Evolutionary conservation across 2,329 filamentous ascomycete genomes (phyloP), one percentile per base, ranked within the genome.

Genomic region (Penicillium occitanis): DNA sequence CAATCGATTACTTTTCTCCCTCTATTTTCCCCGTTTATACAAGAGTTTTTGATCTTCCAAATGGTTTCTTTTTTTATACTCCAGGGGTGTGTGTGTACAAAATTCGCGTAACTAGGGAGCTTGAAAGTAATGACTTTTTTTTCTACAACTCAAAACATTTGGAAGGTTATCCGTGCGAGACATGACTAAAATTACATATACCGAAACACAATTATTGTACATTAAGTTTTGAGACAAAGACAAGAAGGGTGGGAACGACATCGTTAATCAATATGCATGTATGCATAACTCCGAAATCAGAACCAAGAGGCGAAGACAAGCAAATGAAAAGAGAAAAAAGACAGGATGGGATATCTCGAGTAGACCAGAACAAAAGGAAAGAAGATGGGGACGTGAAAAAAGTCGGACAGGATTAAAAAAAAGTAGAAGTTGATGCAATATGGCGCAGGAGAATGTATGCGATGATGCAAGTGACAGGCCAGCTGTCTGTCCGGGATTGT

Each of bases 401-500:
- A 22, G 13, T 17, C 13, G 48, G 17, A 1, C 19, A 3, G 7
- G 22, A 46, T 48, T 40, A 57, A 40, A 33, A 40, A 42, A 33
- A 25, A 5, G 22, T 42, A 6, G 57, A 65, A 19, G 57, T 17
- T 66, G 67, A 61, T 55, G 68, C 65, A 71, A 61, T 61, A 72
- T 70, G 64, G 68, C 50, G 35, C 25, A 60, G 19, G 28, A 60
- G 57, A 60, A 60, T 7, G 33, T 33, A 60, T 42, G 37, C 30
- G 53, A 40, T 40, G 53, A 40, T 25, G 33, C 30, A 46, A 30
- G 11, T n/a, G 57, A 42, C 57, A 42, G 40, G 57, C 57, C 57
- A 33, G 57, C 57, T 60, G 57, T 42, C n/a, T 14, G 17, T 60
- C 6, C 37, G 10, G 11, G 10, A 7, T 17, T n/a, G 28, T 55